Percentiles rank a stretch among this genome's conserved stretches.
phyloP scores from a whole-genome alignment of 164 flowering plant species.

The Santalum album region DNA sequence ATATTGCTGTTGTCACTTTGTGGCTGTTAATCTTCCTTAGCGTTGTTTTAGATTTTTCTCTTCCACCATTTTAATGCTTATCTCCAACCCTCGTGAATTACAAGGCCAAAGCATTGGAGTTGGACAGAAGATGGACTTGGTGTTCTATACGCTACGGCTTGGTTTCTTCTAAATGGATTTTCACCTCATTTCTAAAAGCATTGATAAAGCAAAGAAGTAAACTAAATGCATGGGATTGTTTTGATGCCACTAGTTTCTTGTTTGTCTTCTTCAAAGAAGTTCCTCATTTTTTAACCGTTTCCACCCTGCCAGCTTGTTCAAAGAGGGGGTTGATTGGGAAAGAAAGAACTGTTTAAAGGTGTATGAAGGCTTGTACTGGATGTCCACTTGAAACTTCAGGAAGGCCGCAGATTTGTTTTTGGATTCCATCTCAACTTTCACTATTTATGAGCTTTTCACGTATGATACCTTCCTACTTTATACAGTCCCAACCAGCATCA shows the following conservation, averaged over 20 bases:
- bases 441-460: constrained; percentile 87
- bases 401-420: constrained; percentile 78
- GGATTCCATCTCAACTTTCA: constrained; percentile 96
- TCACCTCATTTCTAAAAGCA: constrained; percentile 89
- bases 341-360: constrained; percentile 96
- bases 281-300: not conserved
- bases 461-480: constrained; percentile 92
- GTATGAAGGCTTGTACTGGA: constrained; percentile 89
- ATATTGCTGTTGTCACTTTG: not conserved
- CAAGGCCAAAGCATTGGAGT: constrained; percentile 95
- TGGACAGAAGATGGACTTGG: constrained; percentile 98
- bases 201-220: constrained; percentile 95
- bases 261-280: not conserved
- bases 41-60: too few relatives aligned
- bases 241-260: not conserved
- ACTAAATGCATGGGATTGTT: constrained; percentile 7
- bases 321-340: constrained; percentile 99
- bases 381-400: constrained; percentile 88
- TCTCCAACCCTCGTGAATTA: constrained; percentile 19
- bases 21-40: not conserved
- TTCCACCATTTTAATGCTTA: constrained; percentile 1
- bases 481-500: constrained; percentile 86
- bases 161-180: constrained; percentile 96
- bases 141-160: constrained; percentile 73
- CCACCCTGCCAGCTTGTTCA: constrained; percentile 62